Conservation (phyloP, 1,284 basidiomycete genomes). For the Ustilago tritici region DNA sequence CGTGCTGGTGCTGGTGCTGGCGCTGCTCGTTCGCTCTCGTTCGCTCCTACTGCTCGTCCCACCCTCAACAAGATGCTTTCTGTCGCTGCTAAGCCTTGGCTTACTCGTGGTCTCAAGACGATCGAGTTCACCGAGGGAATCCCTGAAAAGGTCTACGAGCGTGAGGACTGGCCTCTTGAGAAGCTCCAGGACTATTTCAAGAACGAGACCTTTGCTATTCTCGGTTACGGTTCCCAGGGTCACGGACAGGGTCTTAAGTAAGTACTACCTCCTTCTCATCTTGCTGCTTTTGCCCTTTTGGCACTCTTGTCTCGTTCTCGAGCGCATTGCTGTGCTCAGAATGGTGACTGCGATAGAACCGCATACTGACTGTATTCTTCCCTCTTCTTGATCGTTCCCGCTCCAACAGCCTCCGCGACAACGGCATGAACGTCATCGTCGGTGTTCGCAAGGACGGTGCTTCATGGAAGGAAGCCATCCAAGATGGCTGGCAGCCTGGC, state of each 20-base stretch:
- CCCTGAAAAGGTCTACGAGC: slow-evolving; percentile 96
- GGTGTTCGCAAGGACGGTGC: slow-evolving; percentile 97
- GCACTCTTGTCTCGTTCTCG: neutral
- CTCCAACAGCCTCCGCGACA: slow-evolving; percentile 82
- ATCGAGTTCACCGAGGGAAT: slow-evolving; percentile 91
- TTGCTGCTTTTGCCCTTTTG: neutral
- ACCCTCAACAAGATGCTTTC: slow-evolving; percentile 45
- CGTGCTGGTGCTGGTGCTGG: slow-evolving; percentile 22
- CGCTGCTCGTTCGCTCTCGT: slow-evolving; percentile 52
- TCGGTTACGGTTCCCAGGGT: slow-evolving; percentile 93
- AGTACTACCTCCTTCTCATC: slow-evolving; percentile 14
- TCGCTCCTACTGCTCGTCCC: slow-evolving; percentile 48
- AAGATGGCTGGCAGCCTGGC: slow-evolving; percentile 98
- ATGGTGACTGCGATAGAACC: neutral
- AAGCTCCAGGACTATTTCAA: slow-evolving; percentile 97
- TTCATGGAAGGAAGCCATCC: slow-evolving; percentile 93
- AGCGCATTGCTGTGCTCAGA: neutral
- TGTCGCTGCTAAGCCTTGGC: slow-evolving; percentile 48
- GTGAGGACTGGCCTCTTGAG: slow-evolving; percentile 95
- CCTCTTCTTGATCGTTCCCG: neutral
- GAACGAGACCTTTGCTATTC: slow-evolving; percentile 94
- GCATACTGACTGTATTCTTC: slow-evolving; percentile 13
- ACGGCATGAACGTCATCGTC: slow-evolving; percentile 97
- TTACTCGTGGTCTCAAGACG: slow-evolving; percentile 83
- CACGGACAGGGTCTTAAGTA: slow-evolving; percentile 95